These are phyloP conservation scores for Venturia carpophila DNA, from an alignment of 2,329 filamentous ascomycete genomes.

Conservation along the genomic window DNA sequence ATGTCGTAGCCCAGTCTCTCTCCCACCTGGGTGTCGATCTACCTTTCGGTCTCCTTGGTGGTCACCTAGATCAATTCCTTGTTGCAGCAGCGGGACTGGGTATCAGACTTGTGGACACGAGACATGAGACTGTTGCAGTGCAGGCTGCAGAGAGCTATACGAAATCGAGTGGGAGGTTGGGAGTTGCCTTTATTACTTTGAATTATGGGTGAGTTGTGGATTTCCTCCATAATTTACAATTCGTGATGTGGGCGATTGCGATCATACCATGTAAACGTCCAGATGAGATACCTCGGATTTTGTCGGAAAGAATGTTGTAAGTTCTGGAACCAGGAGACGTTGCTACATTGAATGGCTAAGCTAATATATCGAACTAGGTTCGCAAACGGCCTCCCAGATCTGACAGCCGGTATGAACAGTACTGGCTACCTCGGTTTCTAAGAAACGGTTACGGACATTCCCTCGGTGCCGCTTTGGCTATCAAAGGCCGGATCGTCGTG, in stretches of 20 bases:
- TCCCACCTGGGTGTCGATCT: conserved; percentile 36
- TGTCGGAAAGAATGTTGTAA: too few species aligned
- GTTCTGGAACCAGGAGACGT: too few species aligned
- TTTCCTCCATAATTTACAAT: too few species aligned
- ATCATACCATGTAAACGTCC: too few species aligned
- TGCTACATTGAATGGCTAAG: too few species aligned
- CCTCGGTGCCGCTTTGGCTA: conserved; percentile 37
- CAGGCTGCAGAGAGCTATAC: conserved; percentile 42
- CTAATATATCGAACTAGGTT: conserved; percentile 29
- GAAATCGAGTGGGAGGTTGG: conserved; percentile 38
- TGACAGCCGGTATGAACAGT: conserved; percentile 27
- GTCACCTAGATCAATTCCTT: conserved; percentile 43
- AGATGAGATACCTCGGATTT: too few species aligned
- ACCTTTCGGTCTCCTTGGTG: conserved; percentile 42
- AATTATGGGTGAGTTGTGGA: conserved; percentile 36
- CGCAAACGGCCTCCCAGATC: conserved; percentile 39
- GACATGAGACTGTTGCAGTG: conserved; percentile 42
- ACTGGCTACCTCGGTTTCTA: conserved; percentile 39
- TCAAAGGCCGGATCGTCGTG: conserved; percentile 32
- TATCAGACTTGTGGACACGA: conserved; percentile 39
- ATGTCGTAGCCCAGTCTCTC: conserved; percentile 40
- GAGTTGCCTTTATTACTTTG: conserved; percentile 41
- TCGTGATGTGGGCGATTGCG: too few species aligned
- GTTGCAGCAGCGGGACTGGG: conserved; percentile 36
- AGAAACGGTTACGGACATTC: conserved; percentile 42